Conservation (phyloP, 2,329 filamentous ascomycete species). For the Fusarium phyllophilum region DNA sequence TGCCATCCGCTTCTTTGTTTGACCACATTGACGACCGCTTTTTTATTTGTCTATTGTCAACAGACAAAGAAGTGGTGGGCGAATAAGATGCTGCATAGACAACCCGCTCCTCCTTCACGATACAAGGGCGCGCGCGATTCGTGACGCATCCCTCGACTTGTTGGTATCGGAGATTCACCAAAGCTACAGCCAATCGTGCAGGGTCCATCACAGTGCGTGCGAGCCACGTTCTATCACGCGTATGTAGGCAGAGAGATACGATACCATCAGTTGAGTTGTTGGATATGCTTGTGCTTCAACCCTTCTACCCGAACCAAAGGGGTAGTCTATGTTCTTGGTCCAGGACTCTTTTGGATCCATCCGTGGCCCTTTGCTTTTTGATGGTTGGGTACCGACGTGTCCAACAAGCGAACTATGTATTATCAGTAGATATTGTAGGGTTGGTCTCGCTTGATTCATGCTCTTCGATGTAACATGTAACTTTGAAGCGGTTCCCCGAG, state of each 20-base stretch:
- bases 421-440: slow-evolving; percentile 13
- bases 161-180: slow-evolving; percentile 37
- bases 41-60: slow-evolving; percentile 16
- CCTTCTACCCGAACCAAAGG: slow-evolving; percentile 34
- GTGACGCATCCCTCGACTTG: slow-evolving; percentile 39
- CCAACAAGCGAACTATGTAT: slow-evolving; percentile 13
- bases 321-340: not conserved
- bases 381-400: slow-evolving; percentile 3
- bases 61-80: slow-evolving; percentile 8
- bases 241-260: slow-evolving; percentile 7
- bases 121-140: slow-evolving; percentile 36
- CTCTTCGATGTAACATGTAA: slow-evolving; percentile 22
- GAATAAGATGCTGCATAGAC: slow-evolving; percentile 18
- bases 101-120: slow-evolving; percentile 17
- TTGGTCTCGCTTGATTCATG: slow-evolving; percentile 29
- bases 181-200: slow-evolving; percentile 33
- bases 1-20: not conserved
- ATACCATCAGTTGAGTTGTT: slow-evolving; percentile 24
- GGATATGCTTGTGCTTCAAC: slow-evolving; percentile 32
- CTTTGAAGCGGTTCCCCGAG: slow-evolving; percentile 19
- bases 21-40: slow-evolving; percentile 4
- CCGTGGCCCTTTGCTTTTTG: slow-evolving; percentile 5
- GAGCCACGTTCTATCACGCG: slow-evolving; percentile 21
- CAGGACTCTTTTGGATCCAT: not conserved
- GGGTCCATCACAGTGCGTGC: slow-evolving; percentile 33